phyloP scores from a whole-genome alignment of 176 grass and related monocot genomes.

The Echinochloa phyllopogon region DNA sequence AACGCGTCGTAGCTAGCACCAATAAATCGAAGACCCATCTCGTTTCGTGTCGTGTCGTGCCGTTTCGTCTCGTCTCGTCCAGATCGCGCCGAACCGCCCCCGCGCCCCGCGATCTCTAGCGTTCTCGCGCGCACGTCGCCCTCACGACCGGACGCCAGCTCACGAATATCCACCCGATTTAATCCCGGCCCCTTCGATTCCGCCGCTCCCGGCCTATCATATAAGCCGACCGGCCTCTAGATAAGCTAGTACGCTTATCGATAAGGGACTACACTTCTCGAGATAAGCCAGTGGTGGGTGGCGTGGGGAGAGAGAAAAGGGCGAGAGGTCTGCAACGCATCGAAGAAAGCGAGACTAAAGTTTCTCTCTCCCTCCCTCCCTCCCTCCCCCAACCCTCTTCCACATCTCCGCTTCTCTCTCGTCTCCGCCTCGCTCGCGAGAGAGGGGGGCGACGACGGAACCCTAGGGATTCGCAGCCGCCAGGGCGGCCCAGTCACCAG shows the following conservation, averaged over 20 bases:
- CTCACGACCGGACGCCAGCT: conserved; percentile 63
- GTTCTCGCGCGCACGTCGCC: conserved; percentile 42
- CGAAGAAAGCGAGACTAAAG: conserved; percentile 88
- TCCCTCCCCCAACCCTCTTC: conserved; percentile 27
- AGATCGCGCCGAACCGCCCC: neutral
- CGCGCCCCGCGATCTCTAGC: neutral
- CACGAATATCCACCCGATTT: conserved; percentile 77
- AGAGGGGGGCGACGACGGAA: conserved; percentile 53
- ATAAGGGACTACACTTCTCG: fast-evolving
- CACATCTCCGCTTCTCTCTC: conserved; percentile 55
- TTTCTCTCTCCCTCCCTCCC: conserved; percentile 60
- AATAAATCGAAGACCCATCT: neutral
- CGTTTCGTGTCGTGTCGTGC: neutral
- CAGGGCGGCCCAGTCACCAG: neutral
- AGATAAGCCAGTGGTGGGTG: conserved; percentile 67
- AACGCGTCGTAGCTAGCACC: neutral
- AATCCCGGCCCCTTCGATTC: conserved; percentile 60
- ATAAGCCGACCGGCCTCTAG: fast-evolving
- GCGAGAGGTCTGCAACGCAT: conserved; percentile 96
- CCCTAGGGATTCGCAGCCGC: conserved; percentile 67
- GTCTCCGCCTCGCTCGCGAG: conserved; percentile 16
- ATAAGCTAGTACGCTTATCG: fast-evolving
- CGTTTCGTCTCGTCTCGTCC: neutral
- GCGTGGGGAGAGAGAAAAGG: conserved; percentile 60
- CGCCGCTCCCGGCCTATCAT: conserved; percentile 40